A percentile compares a stretch with the other conserved stretches of the same genome.
phyloP scores from a whole-genome alignment of 192 early-diverging fungal species.

The Bifiguratus adelaidae region DNA sequence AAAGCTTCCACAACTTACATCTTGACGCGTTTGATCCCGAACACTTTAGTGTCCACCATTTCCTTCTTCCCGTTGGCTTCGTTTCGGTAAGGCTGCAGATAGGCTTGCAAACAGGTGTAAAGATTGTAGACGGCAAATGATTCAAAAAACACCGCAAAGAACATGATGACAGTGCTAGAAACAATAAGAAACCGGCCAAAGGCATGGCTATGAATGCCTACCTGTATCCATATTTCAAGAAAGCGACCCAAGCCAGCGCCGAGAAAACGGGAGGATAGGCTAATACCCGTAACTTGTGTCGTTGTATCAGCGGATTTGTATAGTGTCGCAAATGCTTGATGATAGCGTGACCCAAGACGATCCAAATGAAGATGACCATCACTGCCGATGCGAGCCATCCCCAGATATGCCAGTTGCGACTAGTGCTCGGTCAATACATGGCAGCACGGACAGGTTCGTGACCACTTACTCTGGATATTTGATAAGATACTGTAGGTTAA shows the following conservation, averaged over 20 bases:
- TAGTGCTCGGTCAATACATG: too few species aligned
- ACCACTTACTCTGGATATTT: too few species aligned
- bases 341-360: constrained; percentile 10
- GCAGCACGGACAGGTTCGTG: too few species aligned
- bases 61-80: constrained; percentile 13
- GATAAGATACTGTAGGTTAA: too few species aligned
- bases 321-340: constrained; percentile 10
- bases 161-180: constrained; percentile 19
- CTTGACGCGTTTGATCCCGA: constrained; percentile 10
- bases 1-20: constrained; percentile 6
- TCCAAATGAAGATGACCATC: constrained; percentile 7
- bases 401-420: constrained; percentile 20
- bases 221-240: constrained; percentile 9
- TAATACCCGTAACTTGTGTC: constrained; percentile 13
- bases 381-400: constrained; percentile 19
- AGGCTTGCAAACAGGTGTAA: constrained; percentile 15
- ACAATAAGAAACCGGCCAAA: too few species aligned
- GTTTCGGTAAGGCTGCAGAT: constrained; percentile 13
- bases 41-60: constrained; percentile 8
- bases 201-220: too few species aligned
- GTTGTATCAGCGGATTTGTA: constrained; percentile 3
- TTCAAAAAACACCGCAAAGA: constrained; percentile 21
- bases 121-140: constrained; percentile 24
- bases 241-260: constrained; percentile 16
- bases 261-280: constrained; percentile 19